Evolutionary conservation across 352 stramenopile species (phyloP).

Genomic region (Pythium folliculosum): DNA sequence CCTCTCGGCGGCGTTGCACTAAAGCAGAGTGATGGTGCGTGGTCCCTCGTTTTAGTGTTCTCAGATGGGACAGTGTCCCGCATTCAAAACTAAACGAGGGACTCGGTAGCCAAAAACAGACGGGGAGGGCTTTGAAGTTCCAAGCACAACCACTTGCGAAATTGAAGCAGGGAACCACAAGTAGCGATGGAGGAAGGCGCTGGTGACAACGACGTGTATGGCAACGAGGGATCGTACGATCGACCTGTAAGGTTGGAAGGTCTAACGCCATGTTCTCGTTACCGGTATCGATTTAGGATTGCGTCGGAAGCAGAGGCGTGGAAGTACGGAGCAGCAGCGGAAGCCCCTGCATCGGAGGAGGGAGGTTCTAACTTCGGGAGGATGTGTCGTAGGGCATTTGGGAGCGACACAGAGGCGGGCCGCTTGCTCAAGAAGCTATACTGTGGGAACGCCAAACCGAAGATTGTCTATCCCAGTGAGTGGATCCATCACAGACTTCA

Average conservation of each 20-base stretch:
- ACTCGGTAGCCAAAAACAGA: conserved; percentile 24
- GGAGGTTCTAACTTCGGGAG: neutral
- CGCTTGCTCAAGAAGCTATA: conserved; percentile 79
- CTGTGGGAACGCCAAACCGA: conserved; percentile 58
- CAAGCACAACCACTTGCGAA: neutral
- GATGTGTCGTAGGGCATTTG: conserved; percentile 50
- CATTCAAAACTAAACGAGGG: conserved; percentile 9
- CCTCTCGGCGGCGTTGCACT: conserved; percentile 13
- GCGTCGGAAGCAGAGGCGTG: conserved; percentile 29
- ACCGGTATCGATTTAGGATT: neutral
- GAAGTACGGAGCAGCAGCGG: conserved; percentile 34
- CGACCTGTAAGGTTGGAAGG: neutral
- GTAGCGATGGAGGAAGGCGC: neutral
- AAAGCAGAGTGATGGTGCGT: conserved; percentile 7
- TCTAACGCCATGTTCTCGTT: neutral
- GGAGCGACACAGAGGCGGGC: conserved; percentile 71
- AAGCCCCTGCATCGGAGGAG: no score
- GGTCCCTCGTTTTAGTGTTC: conserved; percentile 3
- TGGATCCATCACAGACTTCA: neutral
- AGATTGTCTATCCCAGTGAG: conserved; percentile 76
- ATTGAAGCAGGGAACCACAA: neutral
- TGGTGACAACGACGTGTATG: neutral
- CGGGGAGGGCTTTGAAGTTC: neutral
- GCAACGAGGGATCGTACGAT: neutral
- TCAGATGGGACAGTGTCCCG: conserved; percentile 1